Base-by-base conservation (phyloP, 208 protist species). In the Trypanosoma cruzi region DNA sequence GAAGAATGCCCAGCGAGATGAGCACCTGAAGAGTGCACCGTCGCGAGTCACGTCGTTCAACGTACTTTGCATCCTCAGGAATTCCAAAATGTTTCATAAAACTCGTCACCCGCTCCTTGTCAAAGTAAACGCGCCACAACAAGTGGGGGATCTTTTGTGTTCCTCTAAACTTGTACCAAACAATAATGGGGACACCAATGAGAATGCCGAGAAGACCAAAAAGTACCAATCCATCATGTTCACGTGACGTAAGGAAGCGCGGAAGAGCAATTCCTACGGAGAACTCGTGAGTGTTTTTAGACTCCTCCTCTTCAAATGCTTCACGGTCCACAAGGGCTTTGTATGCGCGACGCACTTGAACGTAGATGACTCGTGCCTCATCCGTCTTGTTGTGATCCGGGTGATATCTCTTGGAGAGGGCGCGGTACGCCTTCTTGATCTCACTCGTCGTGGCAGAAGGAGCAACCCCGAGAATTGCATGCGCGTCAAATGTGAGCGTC, bases 381-480 rank as follows among this genome's bases (percentile, higher is more conserved):
- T 92, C 85, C 28, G 88, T 96, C 37, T 84, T 89, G 76, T 96
- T 97, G 77, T 89, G 87, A 77, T 98, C 94, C n/a, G 93, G 89
- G 77, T 97, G 90, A 73, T 89, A 96, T 52, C 77, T 73, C 56
- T 85, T 87, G 16, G 89, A 90, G 26, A 97, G 79, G 4, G 80
- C 60, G 56, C 90, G 88, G 68, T 95, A 96, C 28, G 86, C 86
- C 68, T 90, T 90, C 75, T 94, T 96, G 61, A 97, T 93, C 11
- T 97, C 90, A 6, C 72, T 52, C 14, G 84, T 88, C n/a, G 85
- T 80, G 36, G 93, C 87, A 1, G 68, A 71, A 2, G 67, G 16
- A 3, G 81, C 44, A 6, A 97, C 26, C 2, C 86, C 89, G 28
- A 97, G 81, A 57, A 97, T 79, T 36, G 83, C 81, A 79, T 97